phyloP scores from a whole-genome alignment of 495 filamentous ascomycete species.

The Hapsidospora chrysogenum region DNA sequence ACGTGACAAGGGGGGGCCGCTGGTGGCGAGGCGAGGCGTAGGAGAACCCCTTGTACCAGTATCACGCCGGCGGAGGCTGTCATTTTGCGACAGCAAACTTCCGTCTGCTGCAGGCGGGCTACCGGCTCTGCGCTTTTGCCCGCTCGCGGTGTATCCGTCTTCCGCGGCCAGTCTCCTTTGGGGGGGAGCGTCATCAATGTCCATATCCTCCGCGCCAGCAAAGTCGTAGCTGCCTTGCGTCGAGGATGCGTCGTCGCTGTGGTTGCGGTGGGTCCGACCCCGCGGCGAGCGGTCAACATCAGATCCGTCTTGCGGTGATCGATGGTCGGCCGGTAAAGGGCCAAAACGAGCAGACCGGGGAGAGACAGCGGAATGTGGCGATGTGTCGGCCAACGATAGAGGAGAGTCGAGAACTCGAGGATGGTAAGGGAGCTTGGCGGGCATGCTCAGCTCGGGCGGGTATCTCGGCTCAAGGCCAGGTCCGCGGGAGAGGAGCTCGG shows the following conservation, averaged over 20 bases:
- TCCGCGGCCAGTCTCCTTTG: constrained; percentile 45
- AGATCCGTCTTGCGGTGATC: constrained; percentile 28
- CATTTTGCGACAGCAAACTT: constrained; percentile 44
- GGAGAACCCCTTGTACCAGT: constrained; percentile 39
- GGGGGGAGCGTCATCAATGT: constrained; percentile 45
- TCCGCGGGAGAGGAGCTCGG: constrained; percentile 23
- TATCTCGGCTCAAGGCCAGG: constrained; percentile 30
- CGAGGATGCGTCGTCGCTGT: constrained; percentile 27
- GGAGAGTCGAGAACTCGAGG: constrained; percentile 22
- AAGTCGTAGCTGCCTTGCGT: constrained; percentile 23
- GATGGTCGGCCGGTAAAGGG: constrained; percentile 24
- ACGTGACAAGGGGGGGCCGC: constrained; percentile 27
- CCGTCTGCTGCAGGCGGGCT: constrained; percentile 63
- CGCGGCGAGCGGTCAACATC: constrained; percentile 36
- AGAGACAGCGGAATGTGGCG: constrained; percentile 30
- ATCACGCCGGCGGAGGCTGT: constrained; percentile 50
- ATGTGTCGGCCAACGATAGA: constrained; percentile 26
- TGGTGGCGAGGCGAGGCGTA: constrained; percentile 19
- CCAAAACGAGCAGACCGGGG: constrained; percentile 30
- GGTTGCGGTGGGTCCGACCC: constrained; percentile 41
- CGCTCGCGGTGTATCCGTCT: constrained; percentile 15
- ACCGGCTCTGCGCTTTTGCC: constrained; percentile 62
- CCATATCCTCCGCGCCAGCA: constrained; percentile 36
- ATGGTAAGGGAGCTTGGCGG: constrained; percentile 20
- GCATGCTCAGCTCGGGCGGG: constrained; percentile 28